phyloP scores from a whole-genome alignment of 2,329 filamentous ascomycete genomes.

The Chaetomiaceae sp. region DNA sequence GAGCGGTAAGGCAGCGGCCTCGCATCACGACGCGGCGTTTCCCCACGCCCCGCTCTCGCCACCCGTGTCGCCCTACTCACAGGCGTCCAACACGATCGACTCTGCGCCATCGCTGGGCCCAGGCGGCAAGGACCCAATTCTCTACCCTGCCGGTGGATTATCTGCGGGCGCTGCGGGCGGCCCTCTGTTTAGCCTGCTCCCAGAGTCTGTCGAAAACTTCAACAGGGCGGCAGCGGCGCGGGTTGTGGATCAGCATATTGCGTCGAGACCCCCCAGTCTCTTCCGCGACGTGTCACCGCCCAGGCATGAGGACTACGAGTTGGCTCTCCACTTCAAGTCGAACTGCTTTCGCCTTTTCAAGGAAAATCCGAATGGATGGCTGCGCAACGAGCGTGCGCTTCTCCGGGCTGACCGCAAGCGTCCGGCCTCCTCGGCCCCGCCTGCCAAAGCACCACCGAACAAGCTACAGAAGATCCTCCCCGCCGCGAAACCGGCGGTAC shows the following conservation, averaged over 20 bases:
- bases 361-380: conserved; percentile 41
- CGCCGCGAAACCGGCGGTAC: conserved; percentile 29
- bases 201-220: conserved; percentile 34
- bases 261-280: conserved; percentile 35
- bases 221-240: conserved; percentile 32
- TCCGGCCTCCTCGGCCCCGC: conserved; percentile 33
- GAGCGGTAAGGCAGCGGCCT: conserved; percentile 24
- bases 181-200: conserved; percentile 43
- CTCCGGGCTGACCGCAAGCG: conserved; percentile 44
- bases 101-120: conserved; percentile 22
- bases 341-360: conserved; percentile 43
- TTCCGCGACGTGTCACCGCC: conserved; percentile 44
- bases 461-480: conserved; percentile 38
- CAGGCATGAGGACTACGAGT: conserved; percentile 46
- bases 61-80: conserved; percentile 50
- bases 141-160: conserved; percentile 47
- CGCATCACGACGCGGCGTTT: conserved; percentile 30
- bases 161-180: conserved; percentile 38
- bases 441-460: no score
- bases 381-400: conserved; percentile 44
- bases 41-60: conserved; percentile 47
- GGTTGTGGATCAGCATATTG: conserved; percentile 46
- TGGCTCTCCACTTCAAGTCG: conserved; percentile 47
- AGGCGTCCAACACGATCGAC: conserved; percentile 31
- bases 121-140: conserved; percentile 47